A percentile compares a stretch with the other conserved stretches of the same genome.
phyloP scores from a whole-genome alignment of 1,139 yeast species.

The Protomyces pachydermus region DNA sequence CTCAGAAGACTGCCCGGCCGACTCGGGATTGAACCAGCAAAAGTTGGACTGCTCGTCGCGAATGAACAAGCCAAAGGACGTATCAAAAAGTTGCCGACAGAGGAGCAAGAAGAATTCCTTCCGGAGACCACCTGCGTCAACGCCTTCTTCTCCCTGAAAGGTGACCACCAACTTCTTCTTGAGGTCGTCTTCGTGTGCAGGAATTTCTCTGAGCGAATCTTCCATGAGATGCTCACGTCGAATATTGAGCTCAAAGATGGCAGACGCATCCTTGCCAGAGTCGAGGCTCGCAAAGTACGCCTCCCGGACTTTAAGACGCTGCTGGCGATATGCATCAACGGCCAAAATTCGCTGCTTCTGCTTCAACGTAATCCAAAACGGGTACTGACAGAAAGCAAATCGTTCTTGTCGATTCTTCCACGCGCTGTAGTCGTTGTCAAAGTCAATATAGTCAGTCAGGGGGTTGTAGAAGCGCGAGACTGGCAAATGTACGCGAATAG shows the following conservation, averaged over 20 bases:
- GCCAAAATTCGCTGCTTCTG: constrained; percentile 75
- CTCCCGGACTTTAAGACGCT: constrained; percentile 86
- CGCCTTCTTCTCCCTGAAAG: constrained; percentile 80
- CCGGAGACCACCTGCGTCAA: constrained; percentile 89
- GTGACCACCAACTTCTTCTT: constrained; percentile 72
- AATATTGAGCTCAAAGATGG: constrained; percentile 62
- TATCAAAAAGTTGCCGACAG: constrained; percentile 63
- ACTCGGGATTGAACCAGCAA: constrained; percentile 60
- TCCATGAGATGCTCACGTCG: constrained; percentile 62
- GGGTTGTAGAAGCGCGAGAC: constrained; percentile 67
- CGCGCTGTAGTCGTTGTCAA: constrained; percentile 70
- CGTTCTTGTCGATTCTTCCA: constrained; percentile 52
- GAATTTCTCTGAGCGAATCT: constrained; percentile 63
- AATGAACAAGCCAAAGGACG: constrained; percentile 48
- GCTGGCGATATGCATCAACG: constrained; percentile 72
- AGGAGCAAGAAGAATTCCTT: constrained; percentile 88
- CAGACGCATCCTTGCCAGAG: constrained; percentile 56
- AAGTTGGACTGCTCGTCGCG: constrained; percentile 64
- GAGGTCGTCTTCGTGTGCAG: constrained; percentile 55
- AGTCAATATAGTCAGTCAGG: constrained; percentile 71
- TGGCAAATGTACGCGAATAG: constrained; percentile 42
- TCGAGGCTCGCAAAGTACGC: constrained; percentile 76
- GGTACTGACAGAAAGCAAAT: constrained; percentile 64
- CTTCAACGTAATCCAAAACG: constrained; percentile 75
- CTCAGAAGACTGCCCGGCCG: constrained; percentile 40